Conservation (phyloP, 805 yeast genomes). For the Cyberlindnera maritima region DNA sequence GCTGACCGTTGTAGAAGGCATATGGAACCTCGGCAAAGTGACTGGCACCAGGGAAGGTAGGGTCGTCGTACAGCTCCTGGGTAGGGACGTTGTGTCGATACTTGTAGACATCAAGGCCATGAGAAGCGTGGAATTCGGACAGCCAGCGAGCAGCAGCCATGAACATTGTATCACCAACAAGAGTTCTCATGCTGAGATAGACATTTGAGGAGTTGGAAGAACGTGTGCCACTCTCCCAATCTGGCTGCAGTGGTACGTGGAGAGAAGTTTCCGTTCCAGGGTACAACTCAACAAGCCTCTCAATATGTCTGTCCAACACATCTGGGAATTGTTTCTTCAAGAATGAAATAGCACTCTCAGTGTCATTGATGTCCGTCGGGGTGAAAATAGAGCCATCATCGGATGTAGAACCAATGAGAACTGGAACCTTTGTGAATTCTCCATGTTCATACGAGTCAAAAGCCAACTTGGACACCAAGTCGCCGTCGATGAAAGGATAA, state of each 20-base stretch:
- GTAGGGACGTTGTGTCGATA: conserved; percentile 13
- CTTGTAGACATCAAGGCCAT: conserved; percentile 7
- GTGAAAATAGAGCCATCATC: conserved; percentile 21
- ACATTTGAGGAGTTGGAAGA: conserved; percentile 3
- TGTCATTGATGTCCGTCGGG: background rate
- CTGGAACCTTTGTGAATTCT: conserved; percentile 19
- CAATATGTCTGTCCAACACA: background rate
- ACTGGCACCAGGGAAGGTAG: conserved; percentile 3
- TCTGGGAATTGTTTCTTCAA: background rate
- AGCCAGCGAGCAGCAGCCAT: conserved; percentile 14
- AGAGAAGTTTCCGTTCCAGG: background rate
- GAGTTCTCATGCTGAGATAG: background rate
- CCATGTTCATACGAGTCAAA: conserved; percentile 10
- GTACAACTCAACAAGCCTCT: background rate
- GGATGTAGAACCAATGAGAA: conserved; percentile 23
- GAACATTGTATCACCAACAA: conserved; percentile 13
- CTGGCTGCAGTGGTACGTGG: background rate
- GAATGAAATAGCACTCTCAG: background rate
- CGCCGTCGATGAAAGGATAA: conserved; percentile 18
- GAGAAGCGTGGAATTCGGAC: conserved; percentile 3
- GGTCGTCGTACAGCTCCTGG: conserved; percentile 1
- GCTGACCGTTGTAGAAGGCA: conserved; percentile 9
- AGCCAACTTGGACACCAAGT: conserved; percentile 13
- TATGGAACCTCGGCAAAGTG: conserved; percentile 11
- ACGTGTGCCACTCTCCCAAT: background rate